Evolutionary conservation across 495 filamentous ascomycete species (phyloP).

Genomic region (Penicillium robsamsonii): DNA sequence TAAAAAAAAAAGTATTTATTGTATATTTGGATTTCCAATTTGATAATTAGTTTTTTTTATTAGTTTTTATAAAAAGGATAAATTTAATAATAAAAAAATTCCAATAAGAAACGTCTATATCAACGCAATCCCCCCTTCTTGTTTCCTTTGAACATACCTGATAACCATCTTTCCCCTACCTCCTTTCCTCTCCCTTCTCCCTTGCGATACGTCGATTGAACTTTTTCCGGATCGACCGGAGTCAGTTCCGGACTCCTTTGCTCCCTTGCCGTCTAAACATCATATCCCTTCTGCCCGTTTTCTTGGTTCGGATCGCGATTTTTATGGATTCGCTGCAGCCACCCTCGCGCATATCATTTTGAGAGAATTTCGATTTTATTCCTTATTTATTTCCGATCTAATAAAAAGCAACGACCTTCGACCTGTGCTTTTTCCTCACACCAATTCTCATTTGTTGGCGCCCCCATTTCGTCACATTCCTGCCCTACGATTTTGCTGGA

Average conservation of each 20-base stretch:
- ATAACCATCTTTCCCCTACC: slow-evolving; percentile 20
- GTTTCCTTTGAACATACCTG: slow-evolving; percentile 26
- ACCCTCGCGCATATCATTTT: slow-evolving; percentile 29
- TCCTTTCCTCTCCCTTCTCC: slow-evolving; percentile 32
- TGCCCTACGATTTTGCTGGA: slow-evolving; percentile 42
- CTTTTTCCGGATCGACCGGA: slow-evolving; percentile 39
- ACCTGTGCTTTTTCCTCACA: slow-evolving; percentile 28
- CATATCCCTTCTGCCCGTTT: slow-evolving; percentile 33
- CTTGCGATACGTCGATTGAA: slow-evolving; percentile 38
- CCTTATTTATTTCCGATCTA: slow-evolving; percentile 11
- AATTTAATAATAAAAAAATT: slow-evolving; percentile 13
- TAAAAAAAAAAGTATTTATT: slow-evolving; percentile 5
- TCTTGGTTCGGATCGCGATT: slow-evolving; percentile 39
- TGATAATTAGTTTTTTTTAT: slow-evolving; percentile 9
- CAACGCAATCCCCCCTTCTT: slow-evolving; percentile 28
- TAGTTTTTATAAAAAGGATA: slow-evolving; percentile 8
- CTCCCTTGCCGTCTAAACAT: slow-evolving; percentile 39
- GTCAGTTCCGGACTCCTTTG: slow-evolving; percentile 42
- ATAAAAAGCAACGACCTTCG: slow-evolving; percentile 33
- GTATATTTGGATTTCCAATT: slow-evolving; percentile 5
- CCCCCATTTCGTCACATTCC: slow-evolving; percentile 41
- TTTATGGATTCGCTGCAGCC: slow-evolving; percentile 29
- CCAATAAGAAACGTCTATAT: slow-evolving; percentile 30
- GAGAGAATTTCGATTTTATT: background rate
- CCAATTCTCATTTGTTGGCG: slow-evolving; percentile 25